Conservation (phyloP, 139 green algal species). For the Chlamydomonas asymmetrica region DNA sequence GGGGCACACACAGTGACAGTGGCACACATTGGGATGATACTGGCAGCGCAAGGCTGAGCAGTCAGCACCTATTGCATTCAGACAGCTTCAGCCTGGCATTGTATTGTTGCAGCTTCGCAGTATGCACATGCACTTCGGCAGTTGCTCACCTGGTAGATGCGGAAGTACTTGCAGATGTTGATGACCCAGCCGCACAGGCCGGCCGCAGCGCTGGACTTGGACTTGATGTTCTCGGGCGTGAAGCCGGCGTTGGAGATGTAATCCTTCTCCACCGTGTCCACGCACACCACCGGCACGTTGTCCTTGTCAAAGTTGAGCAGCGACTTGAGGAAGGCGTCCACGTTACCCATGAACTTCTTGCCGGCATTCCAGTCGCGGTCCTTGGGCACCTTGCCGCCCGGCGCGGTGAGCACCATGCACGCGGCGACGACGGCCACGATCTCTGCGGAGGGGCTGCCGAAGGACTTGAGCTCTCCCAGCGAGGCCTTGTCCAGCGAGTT, state of each 20-base stretch:
- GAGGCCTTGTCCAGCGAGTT: constrained; percentile 88
- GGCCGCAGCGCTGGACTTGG: constrained; percentile 86
- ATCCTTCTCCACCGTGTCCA: constrained; percentile 55
- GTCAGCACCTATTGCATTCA: no score
- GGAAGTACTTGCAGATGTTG: constrained; percentile 96
- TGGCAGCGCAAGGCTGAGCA: no score
- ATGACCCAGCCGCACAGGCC: constrained; percentile 89
- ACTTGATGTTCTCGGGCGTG: constrained; percentile 76
- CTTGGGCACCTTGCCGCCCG: constrained; percentile 83
- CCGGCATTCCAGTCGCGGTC: constrained; percentile 82
- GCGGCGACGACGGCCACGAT: constrained; percentile 80
- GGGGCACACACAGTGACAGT: no score
- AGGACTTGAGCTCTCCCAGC: constrained; percentile 90
- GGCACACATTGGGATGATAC: no score
- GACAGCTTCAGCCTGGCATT: no score
- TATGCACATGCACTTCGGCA: no score
- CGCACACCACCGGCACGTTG: constrained; percentile 62
- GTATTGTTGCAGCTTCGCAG: no score
- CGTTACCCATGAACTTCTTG: constrained; percentile 92
- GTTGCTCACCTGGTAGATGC: constrained; percentile 84
- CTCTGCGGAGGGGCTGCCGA: constrained; percentile 81
- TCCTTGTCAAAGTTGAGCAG: constrained; percentile 93
- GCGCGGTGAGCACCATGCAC: constrained; percentile 84
- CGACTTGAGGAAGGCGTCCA: constrained; percentile 86
- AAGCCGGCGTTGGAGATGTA: constrained; percentile 82